Conservation (phyloP, 495 filamentous ascomycete genomes). For the Penicillium desertorum region DNA sequence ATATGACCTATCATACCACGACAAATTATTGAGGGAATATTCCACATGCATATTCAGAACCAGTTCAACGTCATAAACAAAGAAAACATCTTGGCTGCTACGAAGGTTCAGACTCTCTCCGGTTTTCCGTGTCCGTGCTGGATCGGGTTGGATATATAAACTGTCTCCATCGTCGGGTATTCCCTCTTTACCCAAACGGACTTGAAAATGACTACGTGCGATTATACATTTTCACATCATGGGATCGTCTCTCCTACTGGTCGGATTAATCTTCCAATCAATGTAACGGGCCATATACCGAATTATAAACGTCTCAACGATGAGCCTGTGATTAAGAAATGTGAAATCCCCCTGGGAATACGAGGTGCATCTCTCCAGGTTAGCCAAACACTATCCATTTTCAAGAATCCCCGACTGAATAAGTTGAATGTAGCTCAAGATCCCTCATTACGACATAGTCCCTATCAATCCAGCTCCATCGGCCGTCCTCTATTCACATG, state of each 20-base stretch:
- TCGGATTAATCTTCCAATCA: not conserved
- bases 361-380: not conserved
- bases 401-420: not conserved
- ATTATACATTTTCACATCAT: not conserved
- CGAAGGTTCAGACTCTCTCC: not conserved
- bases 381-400: not conserved
- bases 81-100: not conserved
- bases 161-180: not conserved
- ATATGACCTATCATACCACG: not conserved
- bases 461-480: not conserved
- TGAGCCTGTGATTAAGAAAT: not conserved
- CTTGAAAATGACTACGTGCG: not conserved
- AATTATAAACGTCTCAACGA: constrained; percentile 1
- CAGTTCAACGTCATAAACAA: not conserved
- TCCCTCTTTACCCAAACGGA: not conserved
- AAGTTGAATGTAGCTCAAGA: not conserved
- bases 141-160: not conserved
- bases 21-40: not conserved
- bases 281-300: not conserved
- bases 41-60: not conserved
- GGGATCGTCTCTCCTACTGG: not conserved
- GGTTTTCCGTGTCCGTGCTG: not conserved
- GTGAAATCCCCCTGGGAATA: not conserved
- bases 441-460: constrained; percentile 5
- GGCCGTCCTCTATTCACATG: constrained; percentile 2